phyloP scores from a whole-genome alignment of 108 stramenopile species.

The Nitzschia palea region DNA sequence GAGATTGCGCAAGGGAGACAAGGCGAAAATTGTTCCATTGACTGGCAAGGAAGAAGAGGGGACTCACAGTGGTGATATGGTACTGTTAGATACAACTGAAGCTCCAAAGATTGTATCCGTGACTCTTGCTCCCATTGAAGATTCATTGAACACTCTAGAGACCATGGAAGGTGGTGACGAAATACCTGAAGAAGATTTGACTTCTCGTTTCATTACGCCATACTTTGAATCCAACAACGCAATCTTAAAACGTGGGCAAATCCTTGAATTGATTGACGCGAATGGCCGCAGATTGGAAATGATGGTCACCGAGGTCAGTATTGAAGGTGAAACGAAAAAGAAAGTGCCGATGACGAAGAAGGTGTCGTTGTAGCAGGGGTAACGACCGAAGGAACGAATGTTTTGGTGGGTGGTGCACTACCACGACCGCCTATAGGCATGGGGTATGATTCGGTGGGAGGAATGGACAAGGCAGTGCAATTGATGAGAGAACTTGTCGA shows the following conservation, averaged over 20 bases:
- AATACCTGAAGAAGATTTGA: conserved; percentile 68
- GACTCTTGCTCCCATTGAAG: conserved; percentile 80
- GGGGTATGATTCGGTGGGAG: conserved; percentile 97
- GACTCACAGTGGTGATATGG: conserved; percentile 68
- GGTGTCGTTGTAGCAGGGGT: conserved; percentile 52
- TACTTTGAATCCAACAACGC: conserved; percentile 53
- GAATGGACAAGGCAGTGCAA: conserved; percentile 86
- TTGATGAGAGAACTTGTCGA: conserved; percentile 95
- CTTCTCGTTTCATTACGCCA: conserved; percentile 68
- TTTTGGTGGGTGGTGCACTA: conserved; percentile 64
- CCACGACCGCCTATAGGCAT: conserved; percentile 70
- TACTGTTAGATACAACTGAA: conserved; percentile 37
- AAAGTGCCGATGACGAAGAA: conserved; percentile 20
- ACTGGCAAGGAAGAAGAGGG: conserved; percentile 10
- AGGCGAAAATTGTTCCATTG: conserved; percentile 67
- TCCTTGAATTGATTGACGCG: conserved; percentile 59
- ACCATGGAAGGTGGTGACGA: conserved; percentile 70
- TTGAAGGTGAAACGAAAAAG: conserved; percentile 38
- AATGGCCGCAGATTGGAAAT: conserved; percentile 68
- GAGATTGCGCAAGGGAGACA: conserved; percentile 74
- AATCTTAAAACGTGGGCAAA: conserved; percentile 61
- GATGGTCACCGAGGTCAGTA: conserved; percentile 52
- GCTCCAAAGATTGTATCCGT: conserved; percentile 52
- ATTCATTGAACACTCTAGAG: conserved; percentile 56
- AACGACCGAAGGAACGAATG: conserved; percentile 46